A percentile compares a stretch with the other conserved stretches of the same genome.
Evolutionary conservation across 345 rosid species (phyloP).

Genomic region (Sisymbrium irio): DNA sequence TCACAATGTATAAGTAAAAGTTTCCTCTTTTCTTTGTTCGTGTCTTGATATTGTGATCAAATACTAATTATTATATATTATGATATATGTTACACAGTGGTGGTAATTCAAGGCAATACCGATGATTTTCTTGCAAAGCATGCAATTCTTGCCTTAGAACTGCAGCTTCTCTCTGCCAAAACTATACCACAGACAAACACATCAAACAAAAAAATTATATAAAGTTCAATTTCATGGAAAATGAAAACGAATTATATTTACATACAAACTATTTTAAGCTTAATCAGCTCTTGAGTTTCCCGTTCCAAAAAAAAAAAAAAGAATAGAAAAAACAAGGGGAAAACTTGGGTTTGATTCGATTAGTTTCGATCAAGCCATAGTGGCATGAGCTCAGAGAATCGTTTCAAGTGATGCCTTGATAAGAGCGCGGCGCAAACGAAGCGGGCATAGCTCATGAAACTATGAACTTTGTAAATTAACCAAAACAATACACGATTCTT

Average conservation of each 20-base stretch:
- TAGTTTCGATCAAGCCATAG: not conserved
- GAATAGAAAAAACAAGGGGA: not conserved
- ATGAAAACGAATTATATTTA: not conserved
- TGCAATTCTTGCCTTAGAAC: slow-evolving; percentile 59
- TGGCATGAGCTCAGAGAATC: not conserved
- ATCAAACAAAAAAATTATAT: not conserved
- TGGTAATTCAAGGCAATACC: slow-evolving; percentile 38
- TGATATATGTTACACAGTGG: not conserved
- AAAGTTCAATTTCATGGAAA: not conserved
- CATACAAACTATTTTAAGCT: not conserved
- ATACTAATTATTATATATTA: not conserved
- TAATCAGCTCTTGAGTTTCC: not conserved
- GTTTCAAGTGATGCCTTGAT: not conserved
- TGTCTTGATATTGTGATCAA: not conserved
- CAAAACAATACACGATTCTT: not conserved
- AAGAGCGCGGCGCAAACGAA: not conserved
- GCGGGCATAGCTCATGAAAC: not conserved
- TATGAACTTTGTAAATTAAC: not conserved
- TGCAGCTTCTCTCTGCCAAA: slow-evolving; percentile 69
- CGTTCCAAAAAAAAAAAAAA: not conserved
- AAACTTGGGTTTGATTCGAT: not conserved
- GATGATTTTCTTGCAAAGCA: slow-evolving; percentile 56
- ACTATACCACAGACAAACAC: slow-evolving; percentile 36
- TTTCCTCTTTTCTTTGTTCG: not conserved
- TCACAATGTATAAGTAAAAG: not conserved